These are phyloP conservation scores for Staphylotrichum longicolle DNA, from an alignment of 495 filamentous ascomycete species.

Conservation along the genomic window DNA sequence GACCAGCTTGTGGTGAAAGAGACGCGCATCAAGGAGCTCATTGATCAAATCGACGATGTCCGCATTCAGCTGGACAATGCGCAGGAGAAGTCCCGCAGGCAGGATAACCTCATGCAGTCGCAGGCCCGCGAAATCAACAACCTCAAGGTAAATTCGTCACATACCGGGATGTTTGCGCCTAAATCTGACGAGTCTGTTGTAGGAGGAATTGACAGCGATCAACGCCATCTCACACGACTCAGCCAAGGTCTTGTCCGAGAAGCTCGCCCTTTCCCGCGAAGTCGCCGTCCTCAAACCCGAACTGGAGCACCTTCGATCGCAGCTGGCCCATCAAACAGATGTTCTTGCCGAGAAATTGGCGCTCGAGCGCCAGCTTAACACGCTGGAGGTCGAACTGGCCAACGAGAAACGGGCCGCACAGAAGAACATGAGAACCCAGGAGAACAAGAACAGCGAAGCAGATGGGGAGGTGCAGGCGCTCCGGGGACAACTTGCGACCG, in stretches of 20 bases:
- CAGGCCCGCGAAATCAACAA: constrained; percentile 63
- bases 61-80: constrained; percentile 56
- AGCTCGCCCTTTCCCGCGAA: constrained; percentile 69
- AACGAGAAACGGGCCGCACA: constrained; percentile 69
- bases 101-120: constrained; percentile 55
- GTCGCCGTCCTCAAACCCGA: constrained; percentile 69
- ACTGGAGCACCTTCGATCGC: constrained; percentile 70
- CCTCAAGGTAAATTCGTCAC: constrained; percentile 55
- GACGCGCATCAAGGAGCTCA: constrained; percentile 58
- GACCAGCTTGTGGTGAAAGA: constrained; percentile 47
- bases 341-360: constrained; percentile 71
- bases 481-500: constrained; percentile 45
- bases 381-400: constrained; percentile 75
- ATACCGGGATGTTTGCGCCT: not conserved
- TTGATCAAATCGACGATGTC: constrained; percentile 54
- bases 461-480: constrained; percentile 40
- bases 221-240: constrained; percentile 62
- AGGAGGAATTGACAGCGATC: constrained; percentile 68
- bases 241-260: constrained; percentile 70
- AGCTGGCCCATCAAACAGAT: constrained; percentile 62
- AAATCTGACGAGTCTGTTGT: not conserved
- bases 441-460: constrained; percentile 35
- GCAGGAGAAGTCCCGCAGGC: constrained; percentile 52
- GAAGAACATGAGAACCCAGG: constrained; percentile 55
- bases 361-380: constrained; percentile 69